Conservation (phyloP, 1,284 basidiomycete species). For the Grifola frondosa region DNA sequence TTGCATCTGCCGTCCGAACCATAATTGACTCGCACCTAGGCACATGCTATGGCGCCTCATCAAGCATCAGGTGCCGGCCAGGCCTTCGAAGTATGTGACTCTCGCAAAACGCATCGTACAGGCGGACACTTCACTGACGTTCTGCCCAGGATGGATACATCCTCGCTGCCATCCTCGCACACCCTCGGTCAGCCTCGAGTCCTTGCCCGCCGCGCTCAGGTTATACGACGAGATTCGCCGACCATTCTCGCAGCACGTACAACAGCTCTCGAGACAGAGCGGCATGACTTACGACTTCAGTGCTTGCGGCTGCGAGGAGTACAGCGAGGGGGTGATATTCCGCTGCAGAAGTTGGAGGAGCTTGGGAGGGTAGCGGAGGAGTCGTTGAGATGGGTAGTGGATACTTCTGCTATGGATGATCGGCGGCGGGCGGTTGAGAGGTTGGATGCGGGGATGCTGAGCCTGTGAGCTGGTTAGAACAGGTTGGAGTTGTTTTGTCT, state of each 20-base stretch:
- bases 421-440: slow-evolving; percentile 3
- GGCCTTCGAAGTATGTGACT: slow-evolving; percentile 31
- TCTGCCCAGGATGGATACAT: slow-evolving; percentile 4
- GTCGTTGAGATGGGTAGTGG: slow-evolving; percentile 8
- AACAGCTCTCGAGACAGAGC: slow-evolving; percentile 4
- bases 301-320: slow-evolving; percentile 9
- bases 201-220: background rate
- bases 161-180: slow-evolving; percentile 7
- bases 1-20: background rate
- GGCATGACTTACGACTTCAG: slow-evolving; percentile 1
- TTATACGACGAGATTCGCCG: slow-evolving; percentile 9
- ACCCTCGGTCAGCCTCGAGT: background rate
- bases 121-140: background rate
- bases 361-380: too few species aligned
- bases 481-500: too few species aligned
- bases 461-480: too few species aligned
- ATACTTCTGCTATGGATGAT: slow-evolving; percentile 8
- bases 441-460: too few species aligned
- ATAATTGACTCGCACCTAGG: slow-evolving; percentile 10
- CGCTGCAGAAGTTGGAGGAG: too few species aligned
- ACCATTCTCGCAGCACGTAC: slow-evolving; percentile 8
- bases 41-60: slow-evolving; percentile 34
- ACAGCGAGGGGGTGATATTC: slow-evolving; percentile 8
- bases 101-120: too few species aligned
- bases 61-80: slow-evolving; percentile 33